Evolutionary conservation across 225 moss, liverwort and hornwort species (phyloP), one percentile per base, ranked within the genome.

Genomic region (Sphagnum contortum): DNA sequence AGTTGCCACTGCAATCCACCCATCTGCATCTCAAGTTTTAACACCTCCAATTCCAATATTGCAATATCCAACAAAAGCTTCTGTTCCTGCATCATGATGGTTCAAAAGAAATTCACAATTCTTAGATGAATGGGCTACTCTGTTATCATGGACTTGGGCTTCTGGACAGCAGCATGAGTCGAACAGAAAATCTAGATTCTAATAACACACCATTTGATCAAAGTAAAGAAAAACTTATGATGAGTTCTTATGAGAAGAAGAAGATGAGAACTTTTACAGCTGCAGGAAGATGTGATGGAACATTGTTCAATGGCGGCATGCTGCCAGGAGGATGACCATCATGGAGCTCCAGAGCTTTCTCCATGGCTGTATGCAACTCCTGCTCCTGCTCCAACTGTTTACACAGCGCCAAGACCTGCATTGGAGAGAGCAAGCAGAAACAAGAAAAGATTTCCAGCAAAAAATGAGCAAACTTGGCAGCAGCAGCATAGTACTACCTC

Each of bases 321-420:
- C 29, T 29, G 29, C 29, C 29, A 29, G 29, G 29, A 29, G 29
- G 29, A 29, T 29, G 29, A 29, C 65, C 68, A 8, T 64, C 55
- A 0, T 57, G 9, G 44, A 67, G 69, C n/a, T 74, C 74, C 13
- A 91, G 48, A 5, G 78, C 85, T 11, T 71, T 81, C 48, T 88
- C 77, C 6, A 94, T 64, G 4, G 79, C 62, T 44, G 74, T 52
- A 60, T 83, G 91, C 8, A 94, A 69, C 46, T 81, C 82, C 3
- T 86, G 57, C 57, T 94, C 94, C 13, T 66, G 74, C 49, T 88
- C 76, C 13, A 94, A 70, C 66, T 80, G 83, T 64, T 88, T 79
- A 59, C 88, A 86, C 60, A 94, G 72, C 54, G 77, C 78, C 63
- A 80, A 73, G 44, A 94, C 88, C 91, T 91, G 71, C 8, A 47